Evolutionary conservation across 345 rosid genomes (phyloP).

Genomic region (Diplotaxis tenuifolia): DNA sequence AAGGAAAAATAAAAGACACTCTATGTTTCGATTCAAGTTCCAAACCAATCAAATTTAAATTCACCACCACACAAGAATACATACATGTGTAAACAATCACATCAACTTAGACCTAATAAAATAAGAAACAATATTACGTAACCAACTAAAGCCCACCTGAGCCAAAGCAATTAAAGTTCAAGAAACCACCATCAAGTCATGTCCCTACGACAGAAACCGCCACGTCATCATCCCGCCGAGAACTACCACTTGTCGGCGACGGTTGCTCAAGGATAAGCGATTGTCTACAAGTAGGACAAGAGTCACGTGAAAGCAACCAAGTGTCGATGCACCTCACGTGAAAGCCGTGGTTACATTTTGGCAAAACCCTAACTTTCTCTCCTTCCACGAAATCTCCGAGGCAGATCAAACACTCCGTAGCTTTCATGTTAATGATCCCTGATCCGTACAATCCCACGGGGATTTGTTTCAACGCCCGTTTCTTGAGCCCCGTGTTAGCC

Average conservation of each 20-base stretch:
- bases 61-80: constrained; percentile 18
- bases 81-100: constrained; percentile 9
- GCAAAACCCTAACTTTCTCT: constrained; percentile 66
- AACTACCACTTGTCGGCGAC: constrained; percentile 26
- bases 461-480: constrained; percentile 53
- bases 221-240: constrained; percentile 34
- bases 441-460: constrained; percentile 49
- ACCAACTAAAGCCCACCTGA: constrained; percentile 12
- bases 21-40: neutral
- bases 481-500: constrained; percentile 50
- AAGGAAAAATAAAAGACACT: neutral
- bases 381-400: constrained; percentile 67
- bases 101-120: constrained; percentile 8
- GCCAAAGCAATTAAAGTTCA: constrained; percentile 3
- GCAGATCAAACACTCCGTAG: constrained; percentile 71
- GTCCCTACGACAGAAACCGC: constrained; percentile 23
- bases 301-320: constrained; percentile 62
- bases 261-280: constrained; percentile 46
- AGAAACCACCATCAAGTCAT: constrained; percentile 3
- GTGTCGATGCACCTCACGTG: constrained; percentile 69
- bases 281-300: constrained; percentile 73
- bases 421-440: constrained; percentile 39
- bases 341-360: constrained; percentile 68
- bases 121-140: neutral
- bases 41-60: constrained; percentile 16